Base-by-base conservation (phyloP, 2,329 filamentous ascomycete genomes). In the Aureobasidium sp. region DNA sequence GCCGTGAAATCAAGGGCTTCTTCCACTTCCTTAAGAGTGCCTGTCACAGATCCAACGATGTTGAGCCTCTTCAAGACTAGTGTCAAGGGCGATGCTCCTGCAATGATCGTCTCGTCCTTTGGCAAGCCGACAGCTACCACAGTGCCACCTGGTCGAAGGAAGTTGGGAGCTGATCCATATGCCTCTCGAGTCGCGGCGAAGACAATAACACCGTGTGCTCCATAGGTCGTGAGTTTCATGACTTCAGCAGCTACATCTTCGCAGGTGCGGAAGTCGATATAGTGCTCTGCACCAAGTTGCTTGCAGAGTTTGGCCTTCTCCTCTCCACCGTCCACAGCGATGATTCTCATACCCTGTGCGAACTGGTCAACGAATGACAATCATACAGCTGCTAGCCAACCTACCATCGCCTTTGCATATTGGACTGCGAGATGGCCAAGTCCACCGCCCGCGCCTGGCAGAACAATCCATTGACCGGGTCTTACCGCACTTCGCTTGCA, bases 1-100 rank as follows among this genome's bases (percentile, higher is more conserved):
- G 75, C 75, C 10, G 75, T 77, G 63, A 78, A 77, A 44, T 78
- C 76, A n/a, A 78, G 67, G 34, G 74, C 75, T 67, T 78, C 76
- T 61, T 78, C 76, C 1, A 78, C 76, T 63, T 79, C 76, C 67
- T 77, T 78, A 64, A 77, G 60, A 15, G 75, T 78, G 6, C 75
- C 77, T 1, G 73, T 74, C 17, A 78, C 73, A 62, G 72, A 75
- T 0, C 76, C 76, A 24, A 78, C 75, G 43, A 78, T 66, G 61
- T 78, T 78, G 59, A 78, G 61, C 53, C 71, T 73, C 68, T 71
- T 77, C 70, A 77, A 51, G 37, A 71, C 74, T 67, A 77, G 63
- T 65, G 71, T 53, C 17, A 77, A 59, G 10, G 77, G 76, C 52
- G 72, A 69, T 29, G 75, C 74, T 29, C 74, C 74, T 9, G 73